A percentile compares a stretch with the other conserved stretches of the same genome.
Evolutionary conservation across 2,329 filamentous ascomycete species (phyloP).

Genomic region (Aureobasidium sp.): DNA sequence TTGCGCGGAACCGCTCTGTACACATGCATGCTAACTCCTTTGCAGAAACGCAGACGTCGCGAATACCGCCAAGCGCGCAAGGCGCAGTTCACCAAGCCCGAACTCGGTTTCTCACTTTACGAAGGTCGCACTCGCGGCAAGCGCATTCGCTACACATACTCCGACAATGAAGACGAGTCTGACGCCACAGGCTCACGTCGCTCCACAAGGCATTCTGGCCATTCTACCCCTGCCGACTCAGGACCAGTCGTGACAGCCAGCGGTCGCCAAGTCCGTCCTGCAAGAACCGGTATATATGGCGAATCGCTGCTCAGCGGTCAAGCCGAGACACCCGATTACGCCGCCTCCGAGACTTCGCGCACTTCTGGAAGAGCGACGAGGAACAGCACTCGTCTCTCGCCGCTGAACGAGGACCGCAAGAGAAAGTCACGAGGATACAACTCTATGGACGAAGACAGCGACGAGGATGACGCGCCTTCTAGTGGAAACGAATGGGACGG

Average conservation of each 20-base stretch:
- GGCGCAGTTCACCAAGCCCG: slow-evolving; percentile 78
- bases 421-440: slow-evolving; percentile 49
- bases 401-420: slow-evolving; percentile 32
- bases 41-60: slow-evolving; percentile 79
- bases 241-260: slow-evolving; percentile 70
- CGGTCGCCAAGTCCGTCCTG: slow-evolving; percentile 73
- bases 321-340: slow-evolving; percentile 36
- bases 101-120: slow-evolving; percentile 86
- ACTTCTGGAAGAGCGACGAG: slow-evolving; percentile 36
- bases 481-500: slow-evolving; percentile 63
- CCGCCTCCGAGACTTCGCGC: slow-evolving; percentile 38
- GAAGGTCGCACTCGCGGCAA: slow-evolving; percentile 95
- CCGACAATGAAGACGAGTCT: slow-evolving; percentile 75
- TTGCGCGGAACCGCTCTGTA: not conserved
- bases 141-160: slow-evolving; percentile 92
- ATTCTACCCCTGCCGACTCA: slow-evolving; percentile 64
- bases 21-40: slow-evolving; percentile 17
- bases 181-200: slow-evolving; percentile 59
- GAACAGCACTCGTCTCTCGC: slow-evolving; percentile 24
- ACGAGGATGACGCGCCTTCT: slow-evolving; percentile 55
- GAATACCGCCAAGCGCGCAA: slow-evolving; percentile 85
- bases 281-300: slow-evolving; percentile 56
- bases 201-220: slow-evolving; percentile 58
- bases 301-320: slow-evolving; percentile 54
- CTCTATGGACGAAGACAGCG: slow-evolving; percentile 57